Percentiles rank a stretch among this genome's conserved stretches.
phyloP scores from a whole-genome alignment of 257 asterid genomes.

The Oldenlandia corymbosa region DNA sequence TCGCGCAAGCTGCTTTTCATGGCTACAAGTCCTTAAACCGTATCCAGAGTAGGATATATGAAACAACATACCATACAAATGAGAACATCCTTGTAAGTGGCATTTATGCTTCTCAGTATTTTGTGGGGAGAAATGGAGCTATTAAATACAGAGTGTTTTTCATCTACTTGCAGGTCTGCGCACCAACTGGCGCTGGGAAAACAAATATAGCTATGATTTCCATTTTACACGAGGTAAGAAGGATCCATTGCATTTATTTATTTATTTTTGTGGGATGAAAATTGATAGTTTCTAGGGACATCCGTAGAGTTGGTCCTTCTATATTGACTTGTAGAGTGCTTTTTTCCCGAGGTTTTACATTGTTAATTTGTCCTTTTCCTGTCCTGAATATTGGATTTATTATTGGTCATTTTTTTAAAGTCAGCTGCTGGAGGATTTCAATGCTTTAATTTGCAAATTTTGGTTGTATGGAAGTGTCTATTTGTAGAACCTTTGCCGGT shows the following conservation, averaged over 20 bases:
- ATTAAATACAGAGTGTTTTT: constrained; percentile 21
- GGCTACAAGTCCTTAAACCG: constrained; percentile 94
- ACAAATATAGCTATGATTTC: constrained; percentile 96
- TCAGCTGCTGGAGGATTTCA: background rate
- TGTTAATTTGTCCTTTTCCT: too few relatives aligned
- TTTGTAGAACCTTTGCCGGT: background rate
- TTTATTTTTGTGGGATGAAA: too few relatives aligned
- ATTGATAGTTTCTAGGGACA: too few relatives aligned
- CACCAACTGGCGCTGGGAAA: constrained; percentile 99
- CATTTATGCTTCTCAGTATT: background rate
- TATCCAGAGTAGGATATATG: constrained; percentile 93
- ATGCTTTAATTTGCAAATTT: background rate
- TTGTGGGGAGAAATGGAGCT: constrained; percentile 15
- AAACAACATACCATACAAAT: constrained; percentile 74
- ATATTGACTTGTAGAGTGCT: too few relatives aligned
- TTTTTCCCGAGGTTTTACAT: too few relatives aligned
- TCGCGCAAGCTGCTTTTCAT: constrained; percentile 96
- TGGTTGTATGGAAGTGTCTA: background rate
- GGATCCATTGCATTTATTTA: background rate
- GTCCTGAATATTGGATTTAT: too few relatives aligned
- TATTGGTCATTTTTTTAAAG: too few relatives aligned
- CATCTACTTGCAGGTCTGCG: constrained; percentile 71
- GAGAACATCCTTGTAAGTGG: constrained; percentile 79
- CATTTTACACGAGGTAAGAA: constrained; percentile 76
- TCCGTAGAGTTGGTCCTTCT: too few relatives aligned